These are phyloP conservation scores for Trichoderma orchidacearum DNA, from an alignment of 495 filamentous ascomycete genomes.

Conservation along the genomic window DNA sequence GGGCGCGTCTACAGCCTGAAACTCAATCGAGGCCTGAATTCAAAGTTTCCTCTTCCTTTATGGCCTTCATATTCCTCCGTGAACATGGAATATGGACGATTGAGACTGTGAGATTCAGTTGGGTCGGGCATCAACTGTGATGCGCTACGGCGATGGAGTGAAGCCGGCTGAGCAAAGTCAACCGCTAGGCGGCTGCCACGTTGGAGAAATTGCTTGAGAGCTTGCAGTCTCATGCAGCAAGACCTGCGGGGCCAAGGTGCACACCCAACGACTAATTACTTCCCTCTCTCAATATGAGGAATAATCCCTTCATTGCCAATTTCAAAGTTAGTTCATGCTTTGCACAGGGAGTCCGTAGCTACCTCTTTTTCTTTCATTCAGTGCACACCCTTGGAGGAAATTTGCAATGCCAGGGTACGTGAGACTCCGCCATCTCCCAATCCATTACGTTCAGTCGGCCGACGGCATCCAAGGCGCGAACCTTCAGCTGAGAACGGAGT, in stretches of 20 bases:
- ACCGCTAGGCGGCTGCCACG: background rate
- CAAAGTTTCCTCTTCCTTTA: no score
- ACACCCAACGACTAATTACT: background rate
- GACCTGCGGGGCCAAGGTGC: background rate
- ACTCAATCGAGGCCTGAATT: no score
- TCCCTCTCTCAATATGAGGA: background rate
- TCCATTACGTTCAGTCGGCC: background rate
- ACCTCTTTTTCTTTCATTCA: background rate
- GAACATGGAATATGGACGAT: no score
- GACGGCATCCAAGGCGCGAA: background rate
- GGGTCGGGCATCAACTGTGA: background rate
- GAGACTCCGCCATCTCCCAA: background rate
- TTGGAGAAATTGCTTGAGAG: background rate
- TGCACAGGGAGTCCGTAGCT: background rate
- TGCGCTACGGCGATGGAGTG: background rate
- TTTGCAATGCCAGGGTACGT: background rate
- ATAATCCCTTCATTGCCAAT: background rate
- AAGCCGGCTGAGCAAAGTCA: background rate
- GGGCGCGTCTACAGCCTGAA: no score
- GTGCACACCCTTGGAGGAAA: background rate
- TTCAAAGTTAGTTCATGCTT: background rate
- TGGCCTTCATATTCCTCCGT: no score
- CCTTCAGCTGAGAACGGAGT: no score
- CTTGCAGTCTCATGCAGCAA: background rate
- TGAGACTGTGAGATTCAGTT: no score